Evolutionary conservation across 148 eudicot species (phyloP), one percentile per base, ranked within the genome.

Genomic region (Suaeda aralocaspica): DNA sequence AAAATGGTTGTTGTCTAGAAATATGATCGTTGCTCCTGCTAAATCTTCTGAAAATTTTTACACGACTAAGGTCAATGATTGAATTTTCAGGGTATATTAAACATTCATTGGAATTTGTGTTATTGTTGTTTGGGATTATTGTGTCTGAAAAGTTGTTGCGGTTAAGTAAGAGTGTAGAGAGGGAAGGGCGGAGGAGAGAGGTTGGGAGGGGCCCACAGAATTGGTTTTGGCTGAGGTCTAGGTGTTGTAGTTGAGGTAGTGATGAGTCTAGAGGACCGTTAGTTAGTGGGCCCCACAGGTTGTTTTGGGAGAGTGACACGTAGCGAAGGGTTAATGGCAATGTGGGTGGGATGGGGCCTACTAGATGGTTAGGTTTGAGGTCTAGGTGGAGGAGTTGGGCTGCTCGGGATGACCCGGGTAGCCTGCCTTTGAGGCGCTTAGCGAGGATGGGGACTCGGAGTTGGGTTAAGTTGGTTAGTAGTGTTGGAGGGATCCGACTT

Each of bases 221-320:
- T 2, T 39, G 59, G 82, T 90, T 90, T 72, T 75, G 66, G 82
- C 92, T 84, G 22, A 90, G 78, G 71, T 90, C 96, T 71, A 87
- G 74, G 80, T 85, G 84, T 51, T 68, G 82, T 76, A 89, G 79
- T 21, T 84, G 72, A 33, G 82, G 62, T 24, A 79, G 78, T 28
- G 86, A 44, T 12, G n/a, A n/a, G n/a, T 63, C 55, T 30, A 77
- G 39, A 9, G 31, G 64, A 1, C 81, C 57, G 49, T 59, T 77
- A 73, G 74, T 59, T 49, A 89, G 55, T 24, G 86, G 89, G 33
- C 95, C 95, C 90, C 87, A 80, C 81, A 89, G 9, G 22, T 49
- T 51, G 84, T 89, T 89, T 2, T 71, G 68, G 0, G 89, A 76
- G 15, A 74, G 59, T 12, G 95, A 86, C 68, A 89, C 49, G 76